Evolutionary conservation across 2,329 filamentous ascomycete species (phyloP).

Genomic region (Phyllosticta capitalensis): DNA sequence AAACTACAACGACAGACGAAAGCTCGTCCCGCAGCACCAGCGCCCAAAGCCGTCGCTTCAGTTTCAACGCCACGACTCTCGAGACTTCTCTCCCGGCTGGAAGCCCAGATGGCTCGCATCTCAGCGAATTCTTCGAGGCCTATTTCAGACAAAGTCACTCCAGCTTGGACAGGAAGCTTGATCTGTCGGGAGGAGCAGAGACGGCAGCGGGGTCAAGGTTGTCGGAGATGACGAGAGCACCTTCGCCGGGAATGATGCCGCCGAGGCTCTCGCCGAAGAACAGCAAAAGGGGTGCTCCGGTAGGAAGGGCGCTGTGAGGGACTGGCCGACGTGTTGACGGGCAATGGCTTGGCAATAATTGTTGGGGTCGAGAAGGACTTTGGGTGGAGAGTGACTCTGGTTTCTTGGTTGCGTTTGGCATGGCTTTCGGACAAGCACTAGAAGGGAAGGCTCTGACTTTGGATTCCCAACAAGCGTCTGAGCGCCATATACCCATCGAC

Average conservation of each 20-base stretch:
- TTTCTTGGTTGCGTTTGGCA: not conserved
- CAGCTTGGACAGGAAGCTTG: not conserved
- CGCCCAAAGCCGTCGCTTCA: not conserved
- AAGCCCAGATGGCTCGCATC: slow-evolving; percentile 15
- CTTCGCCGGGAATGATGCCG: not conserved
- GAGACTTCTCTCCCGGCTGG: not conserved
- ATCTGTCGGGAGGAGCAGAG: not conserved
- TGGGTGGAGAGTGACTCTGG: not conserved
- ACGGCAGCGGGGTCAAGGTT: not conserved
- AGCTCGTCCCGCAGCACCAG: not conserved
- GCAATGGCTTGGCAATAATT: not conserved
- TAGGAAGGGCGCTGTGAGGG: not conserved
- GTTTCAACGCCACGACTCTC: not conserved
- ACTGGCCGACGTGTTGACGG: not conserved
- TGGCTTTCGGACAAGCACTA: not conserved
- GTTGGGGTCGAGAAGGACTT: not conserved
- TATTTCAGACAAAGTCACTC: slow-evolving; percentile 23
- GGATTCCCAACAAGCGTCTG: not conserved
- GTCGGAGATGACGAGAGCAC: not conserved
- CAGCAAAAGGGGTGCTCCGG: not conserved
- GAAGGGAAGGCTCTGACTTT: not conserved
- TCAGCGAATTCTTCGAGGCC: slow-evolving; percentile 32
- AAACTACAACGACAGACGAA: not conserved
- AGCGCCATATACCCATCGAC: not conserved
- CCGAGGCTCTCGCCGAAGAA: not conserved